A percentile compares a stretch with the other conserved stretches of the same genome.
phyloP scores from a whole-genome alignment of 1,284 basidiomycete genomes.

The Ceratobasidium sp. region DNA sequence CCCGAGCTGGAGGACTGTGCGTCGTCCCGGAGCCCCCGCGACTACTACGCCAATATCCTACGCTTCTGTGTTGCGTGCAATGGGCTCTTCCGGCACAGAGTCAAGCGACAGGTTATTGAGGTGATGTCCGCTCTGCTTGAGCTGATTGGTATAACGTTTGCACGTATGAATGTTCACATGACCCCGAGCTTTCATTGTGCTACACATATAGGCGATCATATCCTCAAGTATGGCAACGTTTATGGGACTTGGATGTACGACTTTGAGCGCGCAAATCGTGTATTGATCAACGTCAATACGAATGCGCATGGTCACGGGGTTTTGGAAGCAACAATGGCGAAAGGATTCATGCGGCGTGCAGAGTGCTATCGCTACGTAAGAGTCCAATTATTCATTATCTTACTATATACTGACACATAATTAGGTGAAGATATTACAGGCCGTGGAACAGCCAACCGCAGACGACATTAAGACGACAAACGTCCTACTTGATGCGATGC shows the following conservation, averaged over 20 bases:
- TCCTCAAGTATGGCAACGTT: not conserved
- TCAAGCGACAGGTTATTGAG: not conserved
- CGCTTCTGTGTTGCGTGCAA: conserved; percentile 11
- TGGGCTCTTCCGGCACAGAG: not conserved
- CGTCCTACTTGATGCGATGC: not conserved
- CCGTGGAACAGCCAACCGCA: not conserved
- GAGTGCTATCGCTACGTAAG: conserved; percentile 10
- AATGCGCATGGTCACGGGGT: conserved; percentile 19
- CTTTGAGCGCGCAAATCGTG: conserved; percentile 13
- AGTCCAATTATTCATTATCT: not conserved
- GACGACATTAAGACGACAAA: not conserved
- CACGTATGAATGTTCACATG: not conserved
- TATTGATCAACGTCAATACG: conserved; percentile 8
- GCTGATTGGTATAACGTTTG: not conserved
- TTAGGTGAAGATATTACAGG: not conserved
- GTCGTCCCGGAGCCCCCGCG: not conserved
- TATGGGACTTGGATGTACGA: not conserved
- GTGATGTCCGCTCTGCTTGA: not conserved
- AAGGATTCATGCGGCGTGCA: not conserved
- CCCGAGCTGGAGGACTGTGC: not conserved
- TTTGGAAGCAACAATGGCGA: conserved; percentile 22
- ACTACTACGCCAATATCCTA: not conserved
- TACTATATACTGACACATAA: not conserved
- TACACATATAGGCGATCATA: not conserved
- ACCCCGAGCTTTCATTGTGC: conserved; percentile 7